Conservation (phyloP, 1,284 basidiomycete species). For the Ceratobasidium sp. region DNA sequence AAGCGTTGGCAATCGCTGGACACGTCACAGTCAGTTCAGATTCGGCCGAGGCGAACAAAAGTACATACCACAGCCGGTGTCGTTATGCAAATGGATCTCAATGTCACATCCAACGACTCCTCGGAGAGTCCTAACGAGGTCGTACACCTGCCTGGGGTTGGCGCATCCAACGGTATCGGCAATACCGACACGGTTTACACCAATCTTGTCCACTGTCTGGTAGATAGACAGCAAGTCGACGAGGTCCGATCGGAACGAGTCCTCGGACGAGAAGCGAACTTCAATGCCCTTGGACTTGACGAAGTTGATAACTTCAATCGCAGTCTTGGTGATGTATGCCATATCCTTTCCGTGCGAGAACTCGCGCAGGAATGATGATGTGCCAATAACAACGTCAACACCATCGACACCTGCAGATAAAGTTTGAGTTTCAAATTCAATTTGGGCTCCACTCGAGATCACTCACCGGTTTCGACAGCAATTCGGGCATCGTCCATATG, state of each 20-base stretch:
- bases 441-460: constrained; percentile 14
- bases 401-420: constrained; percentile 86
- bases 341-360: constrained; percentile 99
- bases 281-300: constrained; percentile 99
- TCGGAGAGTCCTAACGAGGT: constrained; percentile 95
- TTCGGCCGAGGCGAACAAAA: constrained; percentile 38
- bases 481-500: constrained; percentile 99
- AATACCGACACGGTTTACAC: constrained; percentile 98
- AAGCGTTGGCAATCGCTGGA: constrained; percentile 96
- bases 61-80: constrained; percentile 89
- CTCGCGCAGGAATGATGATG: constrained; percentile 98
- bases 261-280: constrained; percentile 99
- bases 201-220: constrained; percentile 99
- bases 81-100: constrained; percentile 99
- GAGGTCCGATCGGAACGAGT: constrained; percentile 99
- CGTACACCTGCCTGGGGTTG: constrained; percentile 98
- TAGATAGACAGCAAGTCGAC: constrained; percentile 99
- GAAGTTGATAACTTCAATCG: constrained; percentile 98
- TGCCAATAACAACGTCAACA: constrained; percentile 99
- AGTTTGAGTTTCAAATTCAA: constrained; percentile 23
- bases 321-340: constrained; percentile 99
- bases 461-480: constrained; percentile 95
- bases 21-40: constrained; percentile 33
- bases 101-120: constrained; percentile 98
- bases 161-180: constrained; percentile 99